phyloP scores from a whole-genome alignment of 1,284 basidiomycete genomes.

The Vanrija sp. region DNA sequence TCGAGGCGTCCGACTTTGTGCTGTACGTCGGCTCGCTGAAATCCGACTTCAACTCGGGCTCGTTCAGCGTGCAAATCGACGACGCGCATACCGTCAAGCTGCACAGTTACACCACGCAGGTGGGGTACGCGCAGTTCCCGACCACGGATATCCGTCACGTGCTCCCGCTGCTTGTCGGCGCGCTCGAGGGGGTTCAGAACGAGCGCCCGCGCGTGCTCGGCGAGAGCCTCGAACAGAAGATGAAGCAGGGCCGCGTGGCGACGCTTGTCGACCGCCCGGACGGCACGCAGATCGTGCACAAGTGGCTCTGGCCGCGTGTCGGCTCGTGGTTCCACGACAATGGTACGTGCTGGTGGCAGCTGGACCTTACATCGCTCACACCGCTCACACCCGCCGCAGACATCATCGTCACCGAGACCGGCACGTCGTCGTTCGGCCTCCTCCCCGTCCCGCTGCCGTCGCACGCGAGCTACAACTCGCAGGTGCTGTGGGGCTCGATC shows the following conservation, averaged over 20 bases:
- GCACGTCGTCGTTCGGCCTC: slow-evolving; percentile 65
- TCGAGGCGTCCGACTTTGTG: slow-evolving; percentile 79
- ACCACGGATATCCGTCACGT: slow-evolving; percentile 52
- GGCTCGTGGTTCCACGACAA: slow-evolving; percentile 69
- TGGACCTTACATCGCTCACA: no score
- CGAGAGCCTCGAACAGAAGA: slow-evolving; percentile 33
- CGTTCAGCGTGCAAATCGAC: slow-evolving; percentile 54
- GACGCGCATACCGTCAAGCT: slow-evolving; percentile 65
- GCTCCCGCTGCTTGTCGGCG: slow-evolving; percentile 47
- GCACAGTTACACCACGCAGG: slow-evolving; percentile 72
- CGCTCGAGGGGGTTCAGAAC: slow-evolving; percentile 34
- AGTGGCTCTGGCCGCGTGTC: slow-evolving; percentile 81
- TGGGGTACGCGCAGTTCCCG: slow-evolving; percentile 54
- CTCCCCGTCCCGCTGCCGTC: slow-evolving; percentile 71
- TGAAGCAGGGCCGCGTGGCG: slow-evolving; percentile 25
- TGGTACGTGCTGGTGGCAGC: no score
- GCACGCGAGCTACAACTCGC: slow-evolving; percentile 62
- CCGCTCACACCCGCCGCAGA: no score
- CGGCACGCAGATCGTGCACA: slow-evolving; percentile 59
- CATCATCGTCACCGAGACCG: slow-evolving; percentile 77
- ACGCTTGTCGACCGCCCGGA: slow-evolving; percentile 1
- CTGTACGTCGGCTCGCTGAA: slow-evolving; percentile 75
- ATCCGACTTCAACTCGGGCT: slow-evolving; percentile 75
- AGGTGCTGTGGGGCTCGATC: slow-evolving; percentile 53
- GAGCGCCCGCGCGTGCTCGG: slow-evolving; percentile 14